Conservation (phyloP, 23 red algal species). For the Gracilaria gracilis region DNA sequence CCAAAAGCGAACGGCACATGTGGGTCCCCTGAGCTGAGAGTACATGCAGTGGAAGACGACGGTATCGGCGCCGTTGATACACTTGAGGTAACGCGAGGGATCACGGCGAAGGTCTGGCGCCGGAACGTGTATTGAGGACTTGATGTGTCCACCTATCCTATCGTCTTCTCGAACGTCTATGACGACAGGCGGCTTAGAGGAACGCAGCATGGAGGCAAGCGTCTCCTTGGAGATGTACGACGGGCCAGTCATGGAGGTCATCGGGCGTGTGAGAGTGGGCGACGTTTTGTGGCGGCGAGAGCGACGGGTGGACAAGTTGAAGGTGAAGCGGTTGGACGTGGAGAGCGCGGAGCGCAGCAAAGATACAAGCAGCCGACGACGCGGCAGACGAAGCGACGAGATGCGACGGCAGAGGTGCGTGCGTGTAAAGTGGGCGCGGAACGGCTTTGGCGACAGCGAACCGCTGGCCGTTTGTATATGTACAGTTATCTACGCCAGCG, state of each 20-base stretch:
- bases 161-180: conserved; percentile 69
- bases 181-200: conserved; percentile 38
- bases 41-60: conserved; percentile 75
- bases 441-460: too few species aligned
- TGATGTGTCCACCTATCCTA: conserved; percentile 61
- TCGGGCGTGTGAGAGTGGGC: not conserved
- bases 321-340: too few species aligned
- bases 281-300: not conserved
- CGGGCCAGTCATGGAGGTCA: conserved; percentile 2
- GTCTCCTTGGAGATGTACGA: conserved; percentile 14
- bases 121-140: conserved; percentile 54
- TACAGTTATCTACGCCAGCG: too few species aligned
- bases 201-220: conserved; percentile 15
- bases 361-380: too few species aligned
- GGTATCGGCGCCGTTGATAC: conserved; percentile 1
- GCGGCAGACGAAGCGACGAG: too few species aligned
- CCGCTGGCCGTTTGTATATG: too few species aligned
- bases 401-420: too few species aligned
- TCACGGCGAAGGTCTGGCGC: conserved; percentile 29
- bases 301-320: too few species aligned
- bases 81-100: conserved; percentile 37
- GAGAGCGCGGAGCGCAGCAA: too few species aligned
- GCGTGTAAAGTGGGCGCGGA: too few species aligned
- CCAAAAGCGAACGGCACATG: conserved; percentile 45
- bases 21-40: conserved; percentile 46